Conservation (phyloP, 768 basidiomycete genomes). For the Mycena crocata region DNA sequence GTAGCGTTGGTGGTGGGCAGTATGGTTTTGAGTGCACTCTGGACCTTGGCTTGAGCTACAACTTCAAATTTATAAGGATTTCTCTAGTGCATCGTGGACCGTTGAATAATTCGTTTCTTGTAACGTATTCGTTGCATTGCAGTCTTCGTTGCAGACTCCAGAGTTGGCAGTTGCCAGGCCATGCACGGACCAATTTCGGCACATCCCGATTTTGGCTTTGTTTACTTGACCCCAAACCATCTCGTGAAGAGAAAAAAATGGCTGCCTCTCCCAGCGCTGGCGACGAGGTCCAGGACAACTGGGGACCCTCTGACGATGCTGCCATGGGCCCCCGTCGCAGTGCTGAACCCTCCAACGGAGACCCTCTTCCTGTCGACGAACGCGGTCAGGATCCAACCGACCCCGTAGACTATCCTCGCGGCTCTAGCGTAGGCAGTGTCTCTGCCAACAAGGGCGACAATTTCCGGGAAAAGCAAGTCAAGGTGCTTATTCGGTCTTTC, state of each 20-base stretch:
- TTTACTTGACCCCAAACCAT: slow-evolving; percentile 3
- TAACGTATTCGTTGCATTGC: no score
- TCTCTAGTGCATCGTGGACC: no score
- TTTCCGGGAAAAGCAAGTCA: slow-evolving; percentile 82
- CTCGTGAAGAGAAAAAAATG: slow-evolving; percentile 29
- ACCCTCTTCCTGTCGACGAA: slow-evolving; percentile 62
- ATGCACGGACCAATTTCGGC: slow-evolving; percentile 17
- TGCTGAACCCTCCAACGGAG: slow-evolving; percentile 58
- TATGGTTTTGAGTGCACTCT: slow-evolving; percentile 50
- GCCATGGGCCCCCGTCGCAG: slow-evolving; percentile 54
- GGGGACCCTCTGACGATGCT: slow-evolving; percentile 64
- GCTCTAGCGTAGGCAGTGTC: slow-evolving; percentile 59
- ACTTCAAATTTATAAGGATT: no score
- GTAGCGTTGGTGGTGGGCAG: slow-evolving; percentile 50
- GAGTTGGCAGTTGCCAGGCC: no score
- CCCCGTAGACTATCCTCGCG: slow-evolving; percentile 60
- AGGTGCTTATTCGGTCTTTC: slow-evolving; percentile 79
- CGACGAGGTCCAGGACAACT: slow-evolving; percentile 50
- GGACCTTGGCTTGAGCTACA: slow-evolving; percentile 47
- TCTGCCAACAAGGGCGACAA: slow-evolving; percentile 59
- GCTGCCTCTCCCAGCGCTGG: slow-evolving; percentile 32
- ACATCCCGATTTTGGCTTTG: background rate
- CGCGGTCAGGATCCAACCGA: slow-evolving; percentile 62
- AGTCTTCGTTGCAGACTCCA: no score
- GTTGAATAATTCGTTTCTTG: no score